Conservation (phyloP, 2,329 filamentous ascomycete genomes). For the Fusarium coffeatum region DNA sequence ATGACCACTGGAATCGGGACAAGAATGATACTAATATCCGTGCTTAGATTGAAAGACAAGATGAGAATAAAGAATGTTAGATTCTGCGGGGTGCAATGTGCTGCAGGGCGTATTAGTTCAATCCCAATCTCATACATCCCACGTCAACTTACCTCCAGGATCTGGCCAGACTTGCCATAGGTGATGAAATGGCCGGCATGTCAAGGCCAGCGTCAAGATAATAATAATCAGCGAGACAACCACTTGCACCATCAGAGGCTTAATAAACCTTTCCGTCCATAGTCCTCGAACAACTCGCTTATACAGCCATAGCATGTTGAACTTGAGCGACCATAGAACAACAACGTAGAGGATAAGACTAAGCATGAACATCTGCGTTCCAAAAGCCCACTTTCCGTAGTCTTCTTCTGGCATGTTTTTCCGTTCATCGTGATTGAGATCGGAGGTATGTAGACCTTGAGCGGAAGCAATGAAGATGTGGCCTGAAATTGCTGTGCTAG, state of each 20-base stretch:
- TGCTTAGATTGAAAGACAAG: conserved; percentile 50
- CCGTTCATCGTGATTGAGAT: conserved; percentile 48
- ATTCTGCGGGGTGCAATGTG: conserved; percentile 50
- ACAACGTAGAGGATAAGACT: conserved; percentile 51
- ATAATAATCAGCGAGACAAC: conserved; percentile 43
- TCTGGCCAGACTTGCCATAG: conserved; percentile 54
- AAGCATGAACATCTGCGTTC: conserved; percentile 52
- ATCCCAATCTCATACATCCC: too few relatives aligned
- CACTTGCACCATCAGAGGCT: conserved; percentile 50
- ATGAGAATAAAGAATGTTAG: conserved; percentile 49
- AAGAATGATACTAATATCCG: conserved; percentile 51
- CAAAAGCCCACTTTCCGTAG: conserved; percentile 45
- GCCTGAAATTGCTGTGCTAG: conserved; percentile 35
- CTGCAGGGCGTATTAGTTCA: conserved; percentile 4
- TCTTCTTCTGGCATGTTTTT: conserved; percentile 47
- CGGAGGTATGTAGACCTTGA: conserved; percentile 47
- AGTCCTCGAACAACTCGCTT: conserved; percentile 51
- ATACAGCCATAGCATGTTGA: conserved; percentile 57
- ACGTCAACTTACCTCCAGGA: conserved; percentile 49
- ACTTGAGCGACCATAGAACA: conserved; percentile 55
- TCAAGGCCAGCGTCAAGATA: conserved; percentile 43
- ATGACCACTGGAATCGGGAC: conserved; percentile 52
- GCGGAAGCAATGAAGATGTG: conserved; percentile 47
- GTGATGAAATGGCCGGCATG: conserved; percentile 50
- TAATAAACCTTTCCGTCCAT: conserved; percentile 52